Evolutionary conservation across 225 moss, liverwort and hornwort genomes (phyloP).

Genomic region (Polytrichum formosum): DNA sequence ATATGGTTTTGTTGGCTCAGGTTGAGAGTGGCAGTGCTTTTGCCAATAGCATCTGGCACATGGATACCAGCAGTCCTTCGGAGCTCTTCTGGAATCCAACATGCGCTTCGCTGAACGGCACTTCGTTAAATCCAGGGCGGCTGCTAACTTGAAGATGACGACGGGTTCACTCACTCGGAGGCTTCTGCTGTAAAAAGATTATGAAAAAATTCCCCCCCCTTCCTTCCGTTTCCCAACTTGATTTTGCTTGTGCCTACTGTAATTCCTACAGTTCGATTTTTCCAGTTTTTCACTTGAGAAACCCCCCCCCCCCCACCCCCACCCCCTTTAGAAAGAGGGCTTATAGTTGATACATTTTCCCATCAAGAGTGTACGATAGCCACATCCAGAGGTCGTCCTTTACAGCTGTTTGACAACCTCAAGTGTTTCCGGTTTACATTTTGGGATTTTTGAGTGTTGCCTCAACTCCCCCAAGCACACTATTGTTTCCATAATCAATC

Average conservation of each 20-base stretch:
- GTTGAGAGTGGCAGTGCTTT: constrained; percentile 70
- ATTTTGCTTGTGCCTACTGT: constrained; percentile 52
- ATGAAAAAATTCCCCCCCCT: background rate
- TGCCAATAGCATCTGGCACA: constrained; percentile 73
- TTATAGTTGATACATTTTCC: constrained; percentile 67
- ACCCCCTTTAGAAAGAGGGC: constrained; percentile 55
- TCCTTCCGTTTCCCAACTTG: constrained; percentile 35
- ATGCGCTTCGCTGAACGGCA: constrained; percentile 58
- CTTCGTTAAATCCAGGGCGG: constrained; percentile 64
- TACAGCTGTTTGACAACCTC: constrained; percentile 61
- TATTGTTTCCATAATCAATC: constrained; percentile 51
- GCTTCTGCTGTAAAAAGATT: constrained; percentile 34
- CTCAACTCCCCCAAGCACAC: constrained; percentile 32
- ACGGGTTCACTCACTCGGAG: constrained; percentile 11
- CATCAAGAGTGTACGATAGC: constrained; percentile 95
- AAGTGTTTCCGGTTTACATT: constrained; percentile 52
- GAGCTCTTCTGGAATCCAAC: constrained; percentile 78
- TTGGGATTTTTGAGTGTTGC: constrained; percentile 40
- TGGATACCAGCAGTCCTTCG: constrained; percentile 52
- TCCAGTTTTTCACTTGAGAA: constrained; percentile 35
- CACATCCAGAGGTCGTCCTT: constrained; percentile 63
- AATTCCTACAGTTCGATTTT: constrained; percentile 45
- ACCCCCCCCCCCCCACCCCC: constrained; percentile 17
- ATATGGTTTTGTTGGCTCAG: constrained; percentile 20
- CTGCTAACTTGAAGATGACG: constrained; percentile 54